Percentiles rank a stretch among this genome's conserved stretches.
Conservation (phyloP, 768 basidiomycete genomes). For the Coprinopsis sp. region DNA sequence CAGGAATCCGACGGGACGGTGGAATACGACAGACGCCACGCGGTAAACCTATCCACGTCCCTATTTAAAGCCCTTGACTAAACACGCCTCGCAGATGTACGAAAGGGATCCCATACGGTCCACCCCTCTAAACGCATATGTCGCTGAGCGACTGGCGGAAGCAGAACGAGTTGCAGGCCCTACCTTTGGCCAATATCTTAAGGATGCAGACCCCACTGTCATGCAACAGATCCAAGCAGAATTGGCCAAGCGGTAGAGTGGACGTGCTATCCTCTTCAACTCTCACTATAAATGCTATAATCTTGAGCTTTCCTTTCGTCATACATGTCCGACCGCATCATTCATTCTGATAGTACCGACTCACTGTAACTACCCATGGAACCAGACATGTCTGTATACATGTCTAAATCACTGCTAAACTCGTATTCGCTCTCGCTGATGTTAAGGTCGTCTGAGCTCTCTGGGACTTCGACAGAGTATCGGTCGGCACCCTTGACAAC, state of each 20-base stretch:
- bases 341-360: slow-evolving; percentile 37
- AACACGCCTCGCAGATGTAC: slow-evolving; percentile 46
- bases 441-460: slow-evolving; percentile 27
- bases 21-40: slow-evolving; percentile 72
- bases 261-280: neutral
- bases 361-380: slow-evolving; percentile 51
- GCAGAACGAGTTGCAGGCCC: slow-evolving; percentile 59
- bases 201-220: slow-evolving; percentile 67
- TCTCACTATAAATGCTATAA: slow-evolving; percentile 2
- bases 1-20: slow-evolving; percentile 63
- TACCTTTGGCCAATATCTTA: slow-evolving; percentile 59
- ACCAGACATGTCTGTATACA: slow-evolving; percentile 53
- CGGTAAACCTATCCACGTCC: slow-evolving; percentile 37
- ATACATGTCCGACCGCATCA: neutral
- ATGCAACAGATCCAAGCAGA: slow-evolving; percentile 64
- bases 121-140: slow-evolving; percentile 54
- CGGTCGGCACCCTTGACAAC: slow-evolving; percentile 62
- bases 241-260: slow-evolving; percentile 26
- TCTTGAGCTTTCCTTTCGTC: neutral
- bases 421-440: slow-evolving; percentile 52
- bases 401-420: slow-evolving; percentile 50
- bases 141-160: slow-evolving; percentile 55
- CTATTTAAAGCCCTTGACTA: slow-evolving; percentile 7
- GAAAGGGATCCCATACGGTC: slow-evolving; percentile 71
- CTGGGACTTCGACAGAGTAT: slow-evolving; percentile 40